Evolutionary conservation across 768 basidiomycete genomes (phyloP), one percentile per base, ranked within the genome.

Genomic region (Boletales sp.): DNA sequence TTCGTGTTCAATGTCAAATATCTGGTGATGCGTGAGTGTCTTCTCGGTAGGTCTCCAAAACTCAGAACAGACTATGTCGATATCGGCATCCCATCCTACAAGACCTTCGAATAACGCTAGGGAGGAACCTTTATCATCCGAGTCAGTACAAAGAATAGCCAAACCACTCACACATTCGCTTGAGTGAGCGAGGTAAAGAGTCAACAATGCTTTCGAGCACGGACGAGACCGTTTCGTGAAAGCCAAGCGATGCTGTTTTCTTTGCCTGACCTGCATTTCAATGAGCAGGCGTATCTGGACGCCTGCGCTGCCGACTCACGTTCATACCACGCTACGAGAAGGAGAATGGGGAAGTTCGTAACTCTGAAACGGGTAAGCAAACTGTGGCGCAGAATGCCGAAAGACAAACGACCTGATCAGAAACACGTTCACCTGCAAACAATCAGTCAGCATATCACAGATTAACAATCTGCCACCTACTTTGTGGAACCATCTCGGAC

Each of bases 401-500:
- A 43, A 41, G 28, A 25, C 11, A 33, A 40, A 56, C 17, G 58
- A 87, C 86, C 88, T 80, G 59, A 93, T 93, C 77, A 91, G 78
- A 61, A 91, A 87, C 1, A 93, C 90, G 56, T 93, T 93, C 59
- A 92, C 79, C 88, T 51, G 4, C 44, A 11, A 28, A 28, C 8
- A 41, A 48, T 67, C 21, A 67, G 51, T 34, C 38, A 21, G 55
- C 48, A 60, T 39, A 21, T 45, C 35, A 19, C 43, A 39, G 42
- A 30, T 39, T 49, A 34, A 28, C 17, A 15, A 31, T 53, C 7
- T 31, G 28, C 8, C n/a, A 55, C 63, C 46, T 60, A 88, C 89
- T 74, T 97, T 97, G 66, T 98, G 95, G 65, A 98, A 97, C 93
- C 93, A 97, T 47, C 95, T 77, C n/a, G 94, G 92, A 8, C 78